Conservation (phyloP, 192 early-diverging fungal genomes). For the Rhizoclosmatium sp. region DNA sequence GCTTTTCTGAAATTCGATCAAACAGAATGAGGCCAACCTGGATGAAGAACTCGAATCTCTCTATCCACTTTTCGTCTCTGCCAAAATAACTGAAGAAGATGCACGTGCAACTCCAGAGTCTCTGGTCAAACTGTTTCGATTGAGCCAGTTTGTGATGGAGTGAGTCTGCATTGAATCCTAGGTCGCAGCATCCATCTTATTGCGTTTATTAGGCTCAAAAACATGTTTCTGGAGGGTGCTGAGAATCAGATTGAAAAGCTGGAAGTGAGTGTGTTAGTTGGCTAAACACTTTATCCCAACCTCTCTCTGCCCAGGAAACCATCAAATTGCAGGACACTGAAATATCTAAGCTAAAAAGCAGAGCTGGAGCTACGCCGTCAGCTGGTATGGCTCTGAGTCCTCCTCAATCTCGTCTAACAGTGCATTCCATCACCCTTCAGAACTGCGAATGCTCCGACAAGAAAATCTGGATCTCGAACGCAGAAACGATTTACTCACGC, state of each 20-base stretch:
- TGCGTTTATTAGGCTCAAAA: conserved; percentile 49
- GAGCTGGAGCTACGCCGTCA: conserved; percentile 32
- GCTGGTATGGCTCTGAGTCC: conserved; percentile 25
- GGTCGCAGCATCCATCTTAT: neutral
- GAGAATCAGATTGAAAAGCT: conserved; percentile 45
- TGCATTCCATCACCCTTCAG: conserved; percentile 7
- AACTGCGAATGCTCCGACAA: conserved; percentile 47
- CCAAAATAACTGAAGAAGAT: conserved; percentile 33
- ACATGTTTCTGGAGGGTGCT: conserved; percentile 50
- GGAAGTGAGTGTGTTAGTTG: conserved; percentile 41
- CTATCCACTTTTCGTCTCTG: conserved; percentile 40
- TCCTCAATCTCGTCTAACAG: neutral
- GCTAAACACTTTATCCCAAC: neutral
- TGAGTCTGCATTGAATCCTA: conserved; percentile 27
- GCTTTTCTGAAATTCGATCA: neutral
- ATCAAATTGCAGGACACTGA: conserved; percentile 33
- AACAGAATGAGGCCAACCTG: conserved; percentile 28
- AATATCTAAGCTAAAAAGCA: conserved; percentile 43
- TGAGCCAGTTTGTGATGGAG: conserved; percentile 60
- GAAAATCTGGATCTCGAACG: conserved; percentile 55
- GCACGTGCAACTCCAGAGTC: conserved; percentile 47
- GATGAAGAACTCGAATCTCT: conserved; percentile 45
- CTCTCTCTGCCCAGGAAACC: conserved; percentile 25
- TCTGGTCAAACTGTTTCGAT: conserved; percentile 50
- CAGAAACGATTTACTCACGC: conserved; percentile 47